These are phyloP conservation scores for Talinum fruticosum DNA, from an alignment of 148 eudicot genomes.

Conservation along the genomic window DNA sequence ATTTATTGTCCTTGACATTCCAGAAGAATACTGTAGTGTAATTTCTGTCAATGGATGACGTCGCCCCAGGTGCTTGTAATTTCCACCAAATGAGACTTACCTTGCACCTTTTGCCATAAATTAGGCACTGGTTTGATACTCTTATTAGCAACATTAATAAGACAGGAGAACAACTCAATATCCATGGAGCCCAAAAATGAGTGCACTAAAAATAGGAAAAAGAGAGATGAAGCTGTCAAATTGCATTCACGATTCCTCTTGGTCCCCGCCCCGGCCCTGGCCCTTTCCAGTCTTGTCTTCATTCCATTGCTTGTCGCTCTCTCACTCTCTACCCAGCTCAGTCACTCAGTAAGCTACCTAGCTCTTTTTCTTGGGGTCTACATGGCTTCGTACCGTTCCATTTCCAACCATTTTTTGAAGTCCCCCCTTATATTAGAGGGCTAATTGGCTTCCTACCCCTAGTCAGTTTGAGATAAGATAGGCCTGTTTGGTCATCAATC, in stretches of 20 bases:
- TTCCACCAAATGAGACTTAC: background rate
- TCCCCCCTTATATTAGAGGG: too few species aligned
- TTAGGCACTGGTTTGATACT: background rate
- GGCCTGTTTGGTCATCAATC: too few species aligned
- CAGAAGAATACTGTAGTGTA: too few species aligned
- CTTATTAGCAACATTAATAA: background rate
- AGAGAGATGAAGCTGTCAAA: background rate
- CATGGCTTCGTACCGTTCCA: background rate
- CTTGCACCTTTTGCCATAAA: background rate
- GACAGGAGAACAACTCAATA: background rate
- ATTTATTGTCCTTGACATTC: too few species aligned
- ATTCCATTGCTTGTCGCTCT: slow-evolving; percentile 10
- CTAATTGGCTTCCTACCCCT: background rate
- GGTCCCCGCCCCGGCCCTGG: background rate
- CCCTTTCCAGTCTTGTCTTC: background rate
- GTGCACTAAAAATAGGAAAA: background rate
- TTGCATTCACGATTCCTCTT: background rate
- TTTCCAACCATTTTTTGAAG: background rate
- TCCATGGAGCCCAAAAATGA: background rate
- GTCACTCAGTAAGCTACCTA: background rate
- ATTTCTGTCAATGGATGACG: too few species aligned
- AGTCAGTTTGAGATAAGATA: background rate
- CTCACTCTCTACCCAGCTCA: background rate
- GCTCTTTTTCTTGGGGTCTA: slow-evolving; percentile 1
- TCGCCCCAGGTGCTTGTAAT: too few species aligned